Base-by-base conservation (phyloP, 768 basidiomycete species). In the Phallus indusiatus region DNA sequence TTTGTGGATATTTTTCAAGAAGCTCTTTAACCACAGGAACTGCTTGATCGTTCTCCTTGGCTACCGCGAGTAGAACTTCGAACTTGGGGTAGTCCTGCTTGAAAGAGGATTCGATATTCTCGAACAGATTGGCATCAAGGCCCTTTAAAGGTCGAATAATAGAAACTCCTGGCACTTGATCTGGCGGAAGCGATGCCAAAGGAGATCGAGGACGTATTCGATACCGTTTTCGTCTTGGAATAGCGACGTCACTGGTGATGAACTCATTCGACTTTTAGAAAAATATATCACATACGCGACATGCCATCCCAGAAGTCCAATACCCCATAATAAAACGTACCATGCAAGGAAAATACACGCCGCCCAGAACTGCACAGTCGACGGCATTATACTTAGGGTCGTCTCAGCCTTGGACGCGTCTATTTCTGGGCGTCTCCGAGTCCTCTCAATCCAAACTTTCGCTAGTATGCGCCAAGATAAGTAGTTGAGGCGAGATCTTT, bases 121-220 rank as follows among this genome's bases (percentile, higher is more conserved):
- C 94, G 71, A 88, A 97, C 18, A 99, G 80, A 70, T 98, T 98
- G 60, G 87, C 82, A 71, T 99, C 96, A 21, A 99, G 76, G 14
- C 96, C 96, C 70, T 94, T 94, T 54, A 99, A 77, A 7, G 96
- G 96, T 50, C 96, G 84, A 53, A 98, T 78, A 64, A 98, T 92
- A 1, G 94, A 91, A 33, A 98, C 95, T 18, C 94, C 95, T 11
- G 94, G 93, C 2, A 81, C 80, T 17, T 75, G 67, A 17, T 70
- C 66, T 7, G 74, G 62, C 10, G 75, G 69, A 28, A 80, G 74
- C n/a, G 76, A 75, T 6, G 81, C 72, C 35, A 81, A 74, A 33
- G 83, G 85, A 6, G 84, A 85, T 17, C 79, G 78, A 28, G 84
- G 83, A 34, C 84, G 80, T 54, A 78, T 72, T 49, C 85, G 78